Percentiles rank a stretch among this genome's conserved stretches.
Conservation (phyloP, 192 early-diverging fungal genomes). For the Backusella mclennaniae region DNA sequence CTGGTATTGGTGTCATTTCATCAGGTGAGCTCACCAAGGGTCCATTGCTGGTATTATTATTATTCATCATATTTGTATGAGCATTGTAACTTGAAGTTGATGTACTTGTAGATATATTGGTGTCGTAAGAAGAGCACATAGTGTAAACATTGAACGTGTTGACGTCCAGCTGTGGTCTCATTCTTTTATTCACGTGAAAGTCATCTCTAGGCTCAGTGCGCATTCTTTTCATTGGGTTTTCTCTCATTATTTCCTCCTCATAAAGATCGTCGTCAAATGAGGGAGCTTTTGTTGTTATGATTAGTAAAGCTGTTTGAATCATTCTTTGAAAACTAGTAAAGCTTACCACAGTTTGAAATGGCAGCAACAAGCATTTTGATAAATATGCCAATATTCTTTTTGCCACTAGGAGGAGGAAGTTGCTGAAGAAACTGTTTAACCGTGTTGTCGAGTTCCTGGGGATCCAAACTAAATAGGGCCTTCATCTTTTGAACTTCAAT, state of each 20-base stretch:
- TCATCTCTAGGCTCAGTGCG: neutral
- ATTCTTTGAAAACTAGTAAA: neutral
- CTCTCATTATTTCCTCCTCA: neutral
- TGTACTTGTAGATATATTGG: neutral
- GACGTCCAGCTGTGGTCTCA: neutral
- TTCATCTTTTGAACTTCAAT: constrained; percentile 13
- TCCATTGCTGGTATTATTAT: neutral
- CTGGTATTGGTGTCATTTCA: neutral
- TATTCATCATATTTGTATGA: neutral
- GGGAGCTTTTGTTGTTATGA: neutral
- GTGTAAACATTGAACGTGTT: neutral
- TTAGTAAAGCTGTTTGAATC: neutral
- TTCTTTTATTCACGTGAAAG: neutral
- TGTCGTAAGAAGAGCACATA: neutral
- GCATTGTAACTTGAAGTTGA: neutral
- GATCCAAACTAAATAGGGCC: neutral
- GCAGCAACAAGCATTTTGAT: neutral
- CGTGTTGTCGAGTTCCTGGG: neutral
- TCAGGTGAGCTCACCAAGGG: neutral
- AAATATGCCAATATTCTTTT: neutral
- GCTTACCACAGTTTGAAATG: neutral
- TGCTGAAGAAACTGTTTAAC: neutral
- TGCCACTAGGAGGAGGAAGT: neutral
- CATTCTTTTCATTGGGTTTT: neutral
- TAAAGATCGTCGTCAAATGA: neutral